A percentile compares a stretch with the other conserved stretches of the same genome.
phyloP scores from a whole-genome alignment of 139 green algal species.

The Nannochloris sp. region DNA sequence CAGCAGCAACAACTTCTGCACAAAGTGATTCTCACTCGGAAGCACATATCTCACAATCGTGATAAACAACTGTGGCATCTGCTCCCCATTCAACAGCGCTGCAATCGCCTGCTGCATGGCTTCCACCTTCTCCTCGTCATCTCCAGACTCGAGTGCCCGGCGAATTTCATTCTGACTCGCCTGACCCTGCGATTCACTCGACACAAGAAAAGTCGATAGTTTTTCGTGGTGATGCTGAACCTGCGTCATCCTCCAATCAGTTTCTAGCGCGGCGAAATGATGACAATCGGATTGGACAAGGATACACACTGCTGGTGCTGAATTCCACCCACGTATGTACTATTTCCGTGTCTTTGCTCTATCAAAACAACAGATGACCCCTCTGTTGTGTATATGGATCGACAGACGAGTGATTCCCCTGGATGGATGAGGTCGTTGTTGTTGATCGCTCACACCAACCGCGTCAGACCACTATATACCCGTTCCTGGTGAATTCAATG shows the following conservation, averaged over 20 bases:
- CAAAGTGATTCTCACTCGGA: constrained; percentile 90
- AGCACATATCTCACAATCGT: constrained; percentile 98
- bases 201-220: constrained; percentile 89
- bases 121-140: constrained; percentile 66
- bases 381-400: too few relatives aligned
- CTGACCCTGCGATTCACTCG: constrained; percentile 65
- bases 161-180: constrained; percentile 79
- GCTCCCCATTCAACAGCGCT: constrained; percentile 88
- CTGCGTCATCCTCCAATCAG: background rate
- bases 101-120: constrained; percentile 95
- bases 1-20: constrained; percentile 97
- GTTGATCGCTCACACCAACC: too few relatives aligned
- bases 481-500: too few relatives aligned
- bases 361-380: too few relatives aligned
- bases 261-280: constrained; percentile 2
- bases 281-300: too few relatives aligned
- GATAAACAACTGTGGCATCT: constrained; percentile 95
- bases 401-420: too few relatives aligned
- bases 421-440: too few relatives aligned
- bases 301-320: too few relatives aligned
- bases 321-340: too few relatives aligned
- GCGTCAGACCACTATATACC: too few relatives aligned
- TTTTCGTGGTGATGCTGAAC: constrained; percentile 42
- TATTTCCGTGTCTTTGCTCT: too few relatives aligned
- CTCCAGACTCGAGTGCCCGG: constrained; percentile 80